Conservation (phyloP, 805 yeast species). For the Candida yuanshanica region DNA sequence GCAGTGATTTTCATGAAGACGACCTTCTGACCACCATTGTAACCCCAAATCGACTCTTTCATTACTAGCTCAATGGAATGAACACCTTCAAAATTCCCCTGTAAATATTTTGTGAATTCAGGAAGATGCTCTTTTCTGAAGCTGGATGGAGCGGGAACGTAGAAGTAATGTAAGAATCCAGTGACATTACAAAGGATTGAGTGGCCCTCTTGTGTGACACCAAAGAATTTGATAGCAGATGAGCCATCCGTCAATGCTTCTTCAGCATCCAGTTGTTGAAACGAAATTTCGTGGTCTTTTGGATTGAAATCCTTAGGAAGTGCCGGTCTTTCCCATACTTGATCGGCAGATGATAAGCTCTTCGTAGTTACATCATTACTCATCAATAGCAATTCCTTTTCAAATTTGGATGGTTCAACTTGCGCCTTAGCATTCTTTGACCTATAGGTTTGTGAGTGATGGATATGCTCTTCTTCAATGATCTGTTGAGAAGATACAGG, state of each 20-base stretch:
- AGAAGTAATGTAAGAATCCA: conserved; percentile 86
- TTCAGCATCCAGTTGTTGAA: conserved; percentile 95
- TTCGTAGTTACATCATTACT: conserved; percentile 28
- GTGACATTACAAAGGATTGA: conserved; percentile 86
- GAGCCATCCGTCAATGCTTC: conserved; percentile 58
- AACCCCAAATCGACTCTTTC: conserved; percentile 94
- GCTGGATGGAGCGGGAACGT: conserved; percentile 84
- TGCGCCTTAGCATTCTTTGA: conserved; percentile 24
- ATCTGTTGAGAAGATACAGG: conserved; percentile 20
- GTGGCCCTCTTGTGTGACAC: conserved; percentile 83
- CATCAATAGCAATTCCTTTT: conserved; percentile 44
- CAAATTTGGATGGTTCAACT: conserved; percentile 43
- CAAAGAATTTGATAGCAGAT: conserved; percentile 78
- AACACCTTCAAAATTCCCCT: conserved; percentile 47
- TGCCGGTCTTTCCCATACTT: conserved; percentile 53
- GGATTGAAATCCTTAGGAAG: conserved; percentile 46
- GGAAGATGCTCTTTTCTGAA: conserved; percentile 52
- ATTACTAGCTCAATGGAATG: conserved; percentile 55
- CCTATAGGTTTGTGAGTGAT: conserved; percentile 25
- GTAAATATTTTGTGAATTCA: conserved; percentile 41
- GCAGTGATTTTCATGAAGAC: conserved; percentile 76
- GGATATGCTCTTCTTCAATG: conserved; percentile 15
- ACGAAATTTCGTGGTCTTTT: conserved; percentile 46
- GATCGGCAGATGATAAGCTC: conserved; percentile 22
- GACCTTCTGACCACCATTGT: conserved; percentile 65